Base-by-base conservation (phyloP, 352 stramenopile species). In the Phytophthora tentaculata region DNA sequence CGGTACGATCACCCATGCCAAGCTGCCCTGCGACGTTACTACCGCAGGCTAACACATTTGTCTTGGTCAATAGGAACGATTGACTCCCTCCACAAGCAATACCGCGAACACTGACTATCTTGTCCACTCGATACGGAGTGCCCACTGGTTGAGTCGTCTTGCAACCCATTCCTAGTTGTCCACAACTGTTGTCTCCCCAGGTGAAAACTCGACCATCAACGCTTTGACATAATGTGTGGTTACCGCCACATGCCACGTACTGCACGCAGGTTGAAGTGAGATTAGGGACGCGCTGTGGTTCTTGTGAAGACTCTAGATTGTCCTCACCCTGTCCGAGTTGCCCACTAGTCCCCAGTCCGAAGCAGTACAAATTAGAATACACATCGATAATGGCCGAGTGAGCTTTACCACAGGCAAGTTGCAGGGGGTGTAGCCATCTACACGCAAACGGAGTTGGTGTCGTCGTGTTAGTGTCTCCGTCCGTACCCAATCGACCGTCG, bases 361-460 rank as follows among this genome's bases (percentile, higher is more conserved):
- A 91, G 72, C 82, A 91, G 60, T 91, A 92, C 41, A 92, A 67
- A 59, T 91, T 88, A 2, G 84, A 90, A 45, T 88, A 88, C 20
- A 90, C 82, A 39, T 92, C 84, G 28, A 92, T 79, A 41, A 92
- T 83, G 23, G 84, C 83, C 2, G 82, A 87, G 67, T 92, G 84
- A 10, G 83, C 76, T 43, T 84, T 84, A 8, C 84, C 84, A 39
- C 84, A 90, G 19, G 84, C 71, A 49, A 91, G 76, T 48, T 91
- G 82, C n/a, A 90, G 69, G 2, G 84, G 83, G 60, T 91, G 79
- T 13, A 92, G 61, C 84, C 84, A 91, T 54, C 84, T 83, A 71
- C 67, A 83, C 0, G 73, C 51, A 54, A 93, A 90, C 1, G 85
- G 76, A 7, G 73, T 86, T 52, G 83, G 81, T 6, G 72, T 61